Evolutionary conservation across 2,329 filamentous ascomycete species (phyloP), one percentile per base, ranked within the genome.

Genomic region (Penicillium glabrum): DNA sequence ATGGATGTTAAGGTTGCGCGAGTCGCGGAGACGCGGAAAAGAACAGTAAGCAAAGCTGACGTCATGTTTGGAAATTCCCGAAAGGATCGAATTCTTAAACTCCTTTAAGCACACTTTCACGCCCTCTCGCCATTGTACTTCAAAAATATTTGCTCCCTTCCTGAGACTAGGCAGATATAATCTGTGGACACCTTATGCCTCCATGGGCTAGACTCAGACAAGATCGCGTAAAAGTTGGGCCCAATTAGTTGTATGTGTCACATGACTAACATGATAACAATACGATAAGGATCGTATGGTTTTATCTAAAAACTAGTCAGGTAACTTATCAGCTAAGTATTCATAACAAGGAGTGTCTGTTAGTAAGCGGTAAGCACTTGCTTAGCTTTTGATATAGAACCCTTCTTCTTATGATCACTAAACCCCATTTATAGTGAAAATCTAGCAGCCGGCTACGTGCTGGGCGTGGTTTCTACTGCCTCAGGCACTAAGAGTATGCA

Each of bases 31-130:
- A 53, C n/a, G 51, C 43, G 56, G 33, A 26, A 51, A 44, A 44
- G 53, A 47, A 57, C 51, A 54, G 41, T 56, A 53, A 58, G 53
- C 41, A 60, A 58, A 54, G 48, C 44, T 60, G 59, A 64, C 62
- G 59, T 64, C 62, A 64, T 56, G 41, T 54, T 58, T 51, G 54
- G 56, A 52, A 56, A 54, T 9, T 37, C 16, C 35, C 35, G n/a
- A 19, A 52, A 45, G 9, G 11, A 35, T 27, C 10, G 23, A 31
- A 3, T 6, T 46, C 44, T 31, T 46, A 19, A 46, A 19, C 44
- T 46, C 9, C 44, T 46, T n/a, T 0, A 19, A 31, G 4, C n/a
- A 26, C 26, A 7, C n/a, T 39, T 39, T 19, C n/a, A 39, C n/a
- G 11, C n/a, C 16, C 35, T 39, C 19, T 39, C 8, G 35, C 35